Conservation (phyloP, 768 basidiomycete genomes). For the Dentipellis sp. region DNA sequence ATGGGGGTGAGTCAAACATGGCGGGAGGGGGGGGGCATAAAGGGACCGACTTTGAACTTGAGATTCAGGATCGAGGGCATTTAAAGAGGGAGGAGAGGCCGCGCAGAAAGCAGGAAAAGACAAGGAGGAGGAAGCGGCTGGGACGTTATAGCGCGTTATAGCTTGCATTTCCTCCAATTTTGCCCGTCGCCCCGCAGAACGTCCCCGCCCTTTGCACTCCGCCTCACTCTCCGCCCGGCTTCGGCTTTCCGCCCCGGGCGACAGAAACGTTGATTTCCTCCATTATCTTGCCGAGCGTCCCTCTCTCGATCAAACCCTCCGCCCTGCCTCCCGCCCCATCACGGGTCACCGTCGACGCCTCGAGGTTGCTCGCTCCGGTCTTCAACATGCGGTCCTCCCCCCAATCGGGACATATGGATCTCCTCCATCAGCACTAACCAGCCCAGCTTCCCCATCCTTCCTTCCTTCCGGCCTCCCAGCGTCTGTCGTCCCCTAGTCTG, state of each 20-base stretch:
- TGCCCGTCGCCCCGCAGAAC: background rate
- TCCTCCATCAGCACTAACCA: no score
- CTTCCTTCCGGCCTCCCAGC: no score
- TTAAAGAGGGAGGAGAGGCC: constrained; percentile 12
- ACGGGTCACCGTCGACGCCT: background rate
- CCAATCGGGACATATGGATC: background rate
- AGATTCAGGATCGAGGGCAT: constrained; percentile 82
- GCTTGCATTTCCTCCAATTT: background rate
- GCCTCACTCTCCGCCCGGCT: background rate
- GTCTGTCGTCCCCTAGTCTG: no score
- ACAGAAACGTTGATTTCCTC: background rate
- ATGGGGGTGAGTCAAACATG: constrained; percentile 11
- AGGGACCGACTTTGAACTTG: constrained; percentile 64
- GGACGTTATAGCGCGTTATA: background rate
- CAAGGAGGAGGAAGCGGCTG: background rate
- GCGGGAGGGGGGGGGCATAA: background rate
- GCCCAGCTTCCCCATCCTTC: no score
- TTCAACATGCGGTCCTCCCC: background rate
- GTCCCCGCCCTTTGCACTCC: background rate
- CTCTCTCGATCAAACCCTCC: background rate
- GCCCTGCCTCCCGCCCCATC: background rate
- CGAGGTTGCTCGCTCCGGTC: constrained; percentile 1
- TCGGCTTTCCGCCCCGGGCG: background rate
- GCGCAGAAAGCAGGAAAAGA: background rate
- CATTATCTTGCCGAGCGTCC: background rate